phyloP scores from a whole-genome alignment of 768 basidiomycete genomes.

The Cyclocybe cylindracea region DNA sequence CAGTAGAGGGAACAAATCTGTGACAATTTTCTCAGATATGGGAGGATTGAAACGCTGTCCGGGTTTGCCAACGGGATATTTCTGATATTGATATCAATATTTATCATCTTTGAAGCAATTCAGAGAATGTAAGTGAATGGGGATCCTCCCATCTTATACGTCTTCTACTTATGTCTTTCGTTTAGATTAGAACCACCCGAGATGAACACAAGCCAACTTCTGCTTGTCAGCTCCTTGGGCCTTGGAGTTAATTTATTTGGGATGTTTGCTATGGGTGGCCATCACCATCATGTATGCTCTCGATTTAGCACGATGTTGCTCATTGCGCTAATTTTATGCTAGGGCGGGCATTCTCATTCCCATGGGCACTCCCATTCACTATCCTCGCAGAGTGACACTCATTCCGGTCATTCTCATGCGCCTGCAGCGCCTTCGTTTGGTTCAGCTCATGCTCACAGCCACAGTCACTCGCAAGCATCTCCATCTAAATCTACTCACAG shows the following conservation, averaged over 20 bases:
- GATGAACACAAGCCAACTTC: slow-evolving; percentile 93
- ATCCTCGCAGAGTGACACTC: slow-evolving; percentile 15
- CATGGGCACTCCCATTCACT: slow-evolving; percentile 16
- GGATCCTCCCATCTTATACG: neutral
- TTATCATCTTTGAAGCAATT: slow-evolving; percentile 97
- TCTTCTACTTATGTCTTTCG: neutral
- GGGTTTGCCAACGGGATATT: slow-evolving; percentile 99
- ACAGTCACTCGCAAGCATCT: slow-evolving; percentile 13
- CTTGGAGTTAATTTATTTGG: slow-evolving; percentile 95
- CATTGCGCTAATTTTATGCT: slow-evolving; percentile 5
- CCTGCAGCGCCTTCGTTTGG: slow-evolving; percentile 12
- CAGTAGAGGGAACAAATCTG: neutral
- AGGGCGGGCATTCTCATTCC: slow-evolving; percentile 57
- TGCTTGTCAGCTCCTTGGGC: slow-evolving; percentile 87
- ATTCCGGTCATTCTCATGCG: slow-evolving; percentile 36
- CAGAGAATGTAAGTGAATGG: slow-evolving; percentile 74
- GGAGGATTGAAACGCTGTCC: slow-evolving; percentile 94
- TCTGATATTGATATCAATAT: slow-evolving; percentile 90
- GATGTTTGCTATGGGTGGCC: slow-evolving; percentile 98
- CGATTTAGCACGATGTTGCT: slow-evolving; percentile 1
- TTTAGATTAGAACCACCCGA: slow-evolving; percentile 88
- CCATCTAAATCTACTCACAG: slow-evolving; percentile 2
- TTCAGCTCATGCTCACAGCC: slow-evolving; percentile 12
- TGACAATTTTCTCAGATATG: slow-evolving; percentile 58
- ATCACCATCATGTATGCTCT: slow-evolving; percentile 76